Evolutionary conservation across 805 yeast species (phyloP), one percentile per base, ranked within the genome.

Genomic region (Yarrowia sp.): DNA sequence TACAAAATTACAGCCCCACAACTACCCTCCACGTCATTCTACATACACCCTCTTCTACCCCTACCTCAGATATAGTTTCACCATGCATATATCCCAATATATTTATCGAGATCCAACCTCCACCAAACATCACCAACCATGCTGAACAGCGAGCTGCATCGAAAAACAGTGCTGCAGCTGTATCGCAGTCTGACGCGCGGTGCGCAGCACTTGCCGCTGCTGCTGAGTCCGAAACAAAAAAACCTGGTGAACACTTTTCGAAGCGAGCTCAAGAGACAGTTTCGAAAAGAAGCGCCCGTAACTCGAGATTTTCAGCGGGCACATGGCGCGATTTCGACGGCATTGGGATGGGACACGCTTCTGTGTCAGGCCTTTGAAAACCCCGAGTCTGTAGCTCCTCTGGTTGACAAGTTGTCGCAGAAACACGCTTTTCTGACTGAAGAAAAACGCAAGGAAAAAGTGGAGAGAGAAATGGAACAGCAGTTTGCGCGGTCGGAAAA

Each of bases 61-160:
- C 22, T 1, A 11, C 30, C 7, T 9, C 21, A 46, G n/a, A 21
- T 48, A 48, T 38, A 48, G 54, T 48, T 48, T n/a, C 22, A 17
- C 1, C 54, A 48, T 48, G 54, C 38, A 32, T 12, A 17, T 1
- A 9, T 14, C 4, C 9, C n/a, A 24, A 24, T 4, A 38, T 19
- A 38, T 38, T 19, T 32, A 30, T 28, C 30, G 5, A 17, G 26
- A 19, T 48, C 28, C 28, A 48, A 14, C 40, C 21, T 10, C 40
- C 26, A 8, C 16, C 30, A 43, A 22, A 11, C 19, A 2, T 21
- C 16, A 17, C 22, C 3, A 7, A 11, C 28, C 24, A 48, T 48
- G 38, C 38, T 48, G 26, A 48, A 19, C 54, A 32, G 26, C 26
- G 46, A 54, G 35, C 46, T 54, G 46, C 61, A 54, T 7, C 32